These are phyloP conservation scores for Funneliformis geosporum DNA, from an alignment of 192 early-diverging fungal genomes.

Conservation along the genomic window DNA sequence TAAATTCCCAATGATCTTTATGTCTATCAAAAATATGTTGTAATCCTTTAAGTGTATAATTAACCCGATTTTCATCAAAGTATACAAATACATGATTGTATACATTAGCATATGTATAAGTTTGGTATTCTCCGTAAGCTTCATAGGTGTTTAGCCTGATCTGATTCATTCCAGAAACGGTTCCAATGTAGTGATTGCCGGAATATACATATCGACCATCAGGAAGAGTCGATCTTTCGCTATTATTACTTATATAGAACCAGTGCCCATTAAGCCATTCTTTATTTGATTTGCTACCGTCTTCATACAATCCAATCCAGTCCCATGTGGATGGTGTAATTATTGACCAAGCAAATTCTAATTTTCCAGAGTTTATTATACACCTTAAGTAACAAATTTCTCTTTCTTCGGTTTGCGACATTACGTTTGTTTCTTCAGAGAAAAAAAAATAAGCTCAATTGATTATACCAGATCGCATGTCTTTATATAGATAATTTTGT, in stretches of 20 bases:
- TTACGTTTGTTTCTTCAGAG: too few species aligned
- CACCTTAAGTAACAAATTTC: constrained; percentile 16
- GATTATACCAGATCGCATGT: too few species aligned
- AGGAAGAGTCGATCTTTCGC: not conserved
- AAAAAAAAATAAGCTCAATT: too few species aligned
- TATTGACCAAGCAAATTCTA: constrained; percentile 6
- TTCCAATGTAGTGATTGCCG: constrained; percentile 12
- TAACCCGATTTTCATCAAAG: constrained; percentile 2
- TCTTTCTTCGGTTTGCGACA: too few species aligned
- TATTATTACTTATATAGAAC: constrained; percentile 25
- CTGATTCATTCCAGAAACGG: constrained; percentile 14
- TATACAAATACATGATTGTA: constrained; percentile 14
- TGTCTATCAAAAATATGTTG: constrained; percentile 10
- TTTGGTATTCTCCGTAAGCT: constrained; percentile 14
- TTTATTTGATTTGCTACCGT: constrained; percentile 2
- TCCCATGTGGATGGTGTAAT: constrained; percentile 9
- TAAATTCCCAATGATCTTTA: constrained; percentile 3
- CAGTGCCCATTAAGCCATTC: constrained; percentile 18
- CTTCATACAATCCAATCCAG: constrained; percentile 9
- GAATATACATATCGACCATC: constrained; percentile 22
- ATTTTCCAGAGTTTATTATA: not conserved
- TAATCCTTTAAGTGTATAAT: not conserved
- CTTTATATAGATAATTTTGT: too few species aligned
- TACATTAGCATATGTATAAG: constrained; percentile 22
- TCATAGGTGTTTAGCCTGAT: constrained; percentile 26